Conservation (phyloP, 192 early-diverging fungal species). For the Rhizoclosmatium globosum region DNA sequence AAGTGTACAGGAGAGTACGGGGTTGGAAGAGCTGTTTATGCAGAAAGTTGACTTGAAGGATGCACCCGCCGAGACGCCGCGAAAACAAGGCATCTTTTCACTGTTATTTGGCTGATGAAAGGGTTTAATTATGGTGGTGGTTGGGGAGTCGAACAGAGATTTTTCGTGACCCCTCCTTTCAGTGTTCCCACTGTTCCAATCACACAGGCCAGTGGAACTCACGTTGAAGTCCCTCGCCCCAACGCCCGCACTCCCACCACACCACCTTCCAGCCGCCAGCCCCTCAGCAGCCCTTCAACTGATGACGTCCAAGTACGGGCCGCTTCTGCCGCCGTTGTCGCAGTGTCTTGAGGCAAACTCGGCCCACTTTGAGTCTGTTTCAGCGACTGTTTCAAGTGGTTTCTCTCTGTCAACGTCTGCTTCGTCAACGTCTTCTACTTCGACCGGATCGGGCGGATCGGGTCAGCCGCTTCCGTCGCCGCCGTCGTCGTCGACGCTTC, state of each 20-base stretch:
- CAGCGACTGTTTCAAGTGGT: no score
- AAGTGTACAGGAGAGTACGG: conserved; percentile 11
- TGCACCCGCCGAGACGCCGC: background rate
- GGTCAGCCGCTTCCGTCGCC: background rate
- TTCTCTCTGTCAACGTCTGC: no score
- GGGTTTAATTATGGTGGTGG: background rate
- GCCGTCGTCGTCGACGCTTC: conserved; percentile 1
- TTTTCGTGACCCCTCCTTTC: background rate
- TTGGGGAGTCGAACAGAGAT: background rate
- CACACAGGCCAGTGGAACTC: background rate
- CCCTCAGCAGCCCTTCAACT: background rate
- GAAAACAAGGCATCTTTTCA: background rate
- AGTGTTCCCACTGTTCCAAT: background rate
- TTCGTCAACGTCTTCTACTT: no score
- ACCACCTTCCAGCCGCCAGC: background rate
- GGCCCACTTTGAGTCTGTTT: no score
- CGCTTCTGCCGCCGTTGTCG: background rate
- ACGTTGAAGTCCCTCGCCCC: background rate
- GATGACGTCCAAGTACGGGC: background rate
- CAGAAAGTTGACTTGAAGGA: conserved; percentile 5
- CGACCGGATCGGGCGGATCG: background rate
- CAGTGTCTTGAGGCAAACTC: background rate
- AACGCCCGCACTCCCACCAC: background rate
- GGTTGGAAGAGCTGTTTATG: conserved; percentile 26
- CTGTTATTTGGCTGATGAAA: background rate